Conservation (phyloP, 495 filamentous ascomycete genomes). For the Emericellopsis terricola region DNA sequence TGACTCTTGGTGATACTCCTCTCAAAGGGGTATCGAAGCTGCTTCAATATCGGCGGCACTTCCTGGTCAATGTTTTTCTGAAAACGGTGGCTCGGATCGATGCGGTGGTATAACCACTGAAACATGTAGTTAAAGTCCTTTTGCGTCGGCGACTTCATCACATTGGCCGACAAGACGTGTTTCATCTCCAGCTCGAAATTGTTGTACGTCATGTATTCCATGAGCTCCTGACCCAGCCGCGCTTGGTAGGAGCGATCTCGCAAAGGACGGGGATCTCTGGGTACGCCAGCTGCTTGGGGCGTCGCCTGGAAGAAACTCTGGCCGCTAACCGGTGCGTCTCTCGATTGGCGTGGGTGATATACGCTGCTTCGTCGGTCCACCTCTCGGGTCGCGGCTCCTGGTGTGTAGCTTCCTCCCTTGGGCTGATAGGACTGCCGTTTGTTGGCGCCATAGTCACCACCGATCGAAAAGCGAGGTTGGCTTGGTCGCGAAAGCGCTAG, state of each 20-base stretch:
- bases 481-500: constrained; percentile 60
- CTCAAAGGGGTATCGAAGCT: constrained; percentile 85
- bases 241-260: constrained; percentile 62
- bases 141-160: constrained; percentile 81
- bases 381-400: constrained; percentile 21
- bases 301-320: constrained; percentile 87
- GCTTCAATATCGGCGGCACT: constrained; percentile 77
- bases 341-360: constrained; percentile 46
- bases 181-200: constrained; percentile 98
- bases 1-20: constrained; percentile 89
- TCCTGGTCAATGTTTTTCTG: constrained; percentile 86
- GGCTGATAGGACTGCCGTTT: constrained; percentile 64
- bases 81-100: constrained; percentile 85
- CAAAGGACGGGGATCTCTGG: constrained; percentile 76
- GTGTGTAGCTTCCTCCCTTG: no score
- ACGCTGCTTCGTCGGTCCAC: constrained; percentile 69
- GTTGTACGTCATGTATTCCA: constrained; percentile 77
- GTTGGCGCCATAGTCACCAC: constrained; percentile 48
- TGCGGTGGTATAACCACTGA: constrained; percentile 89
- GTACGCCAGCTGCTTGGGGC: constrained; percentile 58
- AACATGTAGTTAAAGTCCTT: constrained; percentile 97
- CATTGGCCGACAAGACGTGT: constrained; percentile 70
- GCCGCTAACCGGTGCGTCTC: constrained; percentile 37
- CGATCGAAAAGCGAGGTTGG: constrained; percentile 69
- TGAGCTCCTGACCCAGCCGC: constrained; percentile 69